phyloP scores from a whole-genome alignment of 2,329 filamentous ascomycete genomes.

The Chaetomiaceae sp. region DNA sequence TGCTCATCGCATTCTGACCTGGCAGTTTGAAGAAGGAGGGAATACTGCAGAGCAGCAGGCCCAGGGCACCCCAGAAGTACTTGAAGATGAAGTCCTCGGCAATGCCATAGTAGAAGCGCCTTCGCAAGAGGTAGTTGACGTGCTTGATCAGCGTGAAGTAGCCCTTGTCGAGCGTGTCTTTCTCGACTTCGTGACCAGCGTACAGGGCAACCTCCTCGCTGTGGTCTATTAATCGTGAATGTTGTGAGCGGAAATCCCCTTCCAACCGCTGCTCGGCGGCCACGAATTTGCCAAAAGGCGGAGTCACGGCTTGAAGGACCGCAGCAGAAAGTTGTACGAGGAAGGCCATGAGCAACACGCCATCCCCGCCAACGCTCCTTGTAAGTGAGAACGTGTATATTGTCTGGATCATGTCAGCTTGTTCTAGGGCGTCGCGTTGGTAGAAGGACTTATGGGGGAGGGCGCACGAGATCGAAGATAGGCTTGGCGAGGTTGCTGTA shows the following conservation, averaged over 20 bases:
- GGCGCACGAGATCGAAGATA: slow-evolving; percentile 74
- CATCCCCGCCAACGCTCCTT: slow-evolving; percentile 91
- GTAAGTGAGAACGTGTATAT: slow-evolving; percentile 96
- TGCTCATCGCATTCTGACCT: slow-evolving; percentile 55
- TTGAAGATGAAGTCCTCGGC: slow-evolving; percentile 99
- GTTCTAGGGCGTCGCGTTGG: slow-evolving; percentile 20
- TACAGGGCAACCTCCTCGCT: slow-evolving; percentile 93
- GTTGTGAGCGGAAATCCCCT: slow-evolving; percentile 93
- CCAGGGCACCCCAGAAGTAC: slow-evolving; percentile 96
- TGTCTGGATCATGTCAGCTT: slow-evolving; percentile 37
- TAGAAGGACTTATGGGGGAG: neutral
- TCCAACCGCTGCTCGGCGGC: slow-evolving; percentile 92
- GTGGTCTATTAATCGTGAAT: slow-evolving; percentile 91
- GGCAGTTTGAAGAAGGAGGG: slow-evolving; percentile 95
- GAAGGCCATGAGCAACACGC: slow-evolving; percentile 89
- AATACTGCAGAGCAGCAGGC: slow-evolving; percentile 84
- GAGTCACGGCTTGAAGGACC: slow-evolving; percentile 88
- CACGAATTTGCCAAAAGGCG: slow-evolving; percentile 95
- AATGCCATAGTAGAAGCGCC: slow-evolving; percentile 93
- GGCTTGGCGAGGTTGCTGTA: slow-evolving; percentile 97
- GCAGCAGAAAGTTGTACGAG: slow-evolving; percentile 89
- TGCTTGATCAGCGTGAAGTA: slow-evolving; percentile 99
- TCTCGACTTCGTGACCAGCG: slow-evolving; percentile 85
- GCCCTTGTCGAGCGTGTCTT: slow-evolving; percentile 93
- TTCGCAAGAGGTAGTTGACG: slow-evolving; percentile 87